Evolutionary conservation across 192 early-diverging fungal genomes (phyloP).

Genomic region (Backusella sp.): DNA sequence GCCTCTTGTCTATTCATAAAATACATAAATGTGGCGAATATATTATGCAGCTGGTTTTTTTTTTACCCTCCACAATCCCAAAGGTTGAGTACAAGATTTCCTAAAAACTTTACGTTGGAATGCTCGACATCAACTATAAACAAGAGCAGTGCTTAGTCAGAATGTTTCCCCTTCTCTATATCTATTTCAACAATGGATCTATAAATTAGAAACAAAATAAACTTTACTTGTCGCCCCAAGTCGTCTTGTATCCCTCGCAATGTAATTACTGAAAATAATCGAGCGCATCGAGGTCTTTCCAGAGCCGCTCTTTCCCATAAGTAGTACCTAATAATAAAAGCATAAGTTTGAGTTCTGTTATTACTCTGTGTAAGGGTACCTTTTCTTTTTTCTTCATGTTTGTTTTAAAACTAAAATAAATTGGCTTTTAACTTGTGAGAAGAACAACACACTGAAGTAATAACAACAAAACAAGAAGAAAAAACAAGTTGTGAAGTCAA

Average conservation of each 20-base stretch:
- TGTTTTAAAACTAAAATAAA: not conserved
- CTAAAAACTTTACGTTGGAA: slow-evolving; percentile 92
- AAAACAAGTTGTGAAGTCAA: not conserved
- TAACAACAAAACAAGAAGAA: not conserved
- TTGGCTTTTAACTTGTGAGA: not conserved
- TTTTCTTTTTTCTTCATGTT: slow-evolving; percentile 1
- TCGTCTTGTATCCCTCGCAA: slow-evolving; percentile 90
- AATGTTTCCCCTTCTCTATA: not conserved
- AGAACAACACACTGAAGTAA: not conserved
- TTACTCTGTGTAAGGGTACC: not conserved
- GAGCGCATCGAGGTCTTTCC: slow-evolving; percentile 99
- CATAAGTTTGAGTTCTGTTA: not conserved
- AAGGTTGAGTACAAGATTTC: slow-evolving; percentile 94
- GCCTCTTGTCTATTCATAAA: slow-evolving; percentile 69
- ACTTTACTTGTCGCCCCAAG: slow-evolving; percentile 91
- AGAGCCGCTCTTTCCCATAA: slow-evolving; percentile 96
- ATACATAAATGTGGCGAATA: not conserved
- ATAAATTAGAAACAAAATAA: not conserved
- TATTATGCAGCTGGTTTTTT: slow-evolving; percentile 7
- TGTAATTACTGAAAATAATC: slow-evolving; percentile 98
- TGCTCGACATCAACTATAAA: slow-evolving; percentile 92
- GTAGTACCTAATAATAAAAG: slow-evolving; percentile 68
- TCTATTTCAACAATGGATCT: not conserved
- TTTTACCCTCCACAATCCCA: slow-evolving; percentile 92
- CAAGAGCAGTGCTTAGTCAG: not conserved